Conservation (phyloP, 108 stramenopile species). For the Fistulifera solaris region DNA sequence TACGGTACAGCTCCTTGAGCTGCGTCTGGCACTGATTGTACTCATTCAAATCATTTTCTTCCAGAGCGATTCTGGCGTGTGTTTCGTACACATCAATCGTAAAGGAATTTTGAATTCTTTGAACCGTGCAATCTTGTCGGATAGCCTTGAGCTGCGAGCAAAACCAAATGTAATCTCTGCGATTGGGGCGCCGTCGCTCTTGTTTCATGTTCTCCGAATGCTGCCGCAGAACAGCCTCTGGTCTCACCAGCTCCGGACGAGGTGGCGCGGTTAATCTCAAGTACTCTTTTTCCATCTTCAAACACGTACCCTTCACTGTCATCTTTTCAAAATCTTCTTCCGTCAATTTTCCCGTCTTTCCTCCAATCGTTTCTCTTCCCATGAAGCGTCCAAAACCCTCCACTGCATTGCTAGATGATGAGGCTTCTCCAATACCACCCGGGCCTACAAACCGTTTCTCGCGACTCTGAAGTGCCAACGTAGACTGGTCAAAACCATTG, state of each 20-base stretch:
- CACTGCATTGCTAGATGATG: conserved; percentile 7
- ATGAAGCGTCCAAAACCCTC: conserved; percentile 49
- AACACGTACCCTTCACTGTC: conserved; percentile 72
- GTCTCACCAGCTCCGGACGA: conserved; percentile 58
- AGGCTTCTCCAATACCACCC: conserved; percentile 33
- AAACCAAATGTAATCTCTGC: conserved; percentile 75
- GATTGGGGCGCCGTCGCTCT: conserved; percentile 13
- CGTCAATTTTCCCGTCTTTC: conserved; percentile 22
- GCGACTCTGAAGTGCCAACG: conserved; percentile 27
- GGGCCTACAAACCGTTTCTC: conserved; percentile 53
- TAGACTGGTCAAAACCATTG: conserved; percentile 38
- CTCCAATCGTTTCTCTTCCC: conserved; percentile 56
- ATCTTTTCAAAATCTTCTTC: conserved; percentile 63
- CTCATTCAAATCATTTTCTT: conserved; percentile 80
- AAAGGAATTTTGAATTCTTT: conserved; percentile 81
- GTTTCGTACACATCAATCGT: conserved; percentile 90
- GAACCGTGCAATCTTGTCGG: conserved; percentile 92
- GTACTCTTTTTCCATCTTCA: conserved; percentile 67
- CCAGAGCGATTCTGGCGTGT: conserved; percentile 90
- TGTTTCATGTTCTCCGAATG: conserved; percentile 46
- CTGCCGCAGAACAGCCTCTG: conserved; percentile 37
- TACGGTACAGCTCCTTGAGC: conserved; percentile 60
- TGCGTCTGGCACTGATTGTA: conserved; percentile 97
- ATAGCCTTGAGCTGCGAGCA: conserved; percentile 89
- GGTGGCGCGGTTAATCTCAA: conserved; percentile 76